phyloP scores from a whole-genome alignment of 1,139 yeast species.

The Petasospora rhodanensis region DNA sequence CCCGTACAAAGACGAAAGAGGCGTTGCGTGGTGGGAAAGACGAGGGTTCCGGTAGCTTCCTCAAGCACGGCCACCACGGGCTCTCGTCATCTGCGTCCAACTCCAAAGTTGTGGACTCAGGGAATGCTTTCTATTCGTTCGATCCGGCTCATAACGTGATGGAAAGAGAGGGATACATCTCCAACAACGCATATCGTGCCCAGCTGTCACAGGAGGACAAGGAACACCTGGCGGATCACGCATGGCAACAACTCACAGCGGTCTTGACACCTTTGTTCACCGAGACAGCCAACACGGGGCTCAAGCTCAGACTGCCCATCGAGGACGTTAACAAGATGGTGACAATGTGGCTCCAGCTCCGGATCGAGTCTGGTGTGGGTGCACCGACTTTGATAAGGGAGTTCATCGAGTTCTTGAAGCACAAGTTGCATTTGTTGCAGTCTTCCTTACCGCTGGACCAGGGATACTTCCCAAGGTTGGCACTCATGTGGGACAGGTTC shows the following conservation, averaged over 20 bases:
- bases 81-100: constrained; percentile 46
- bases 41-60: constrained; percentile 32
- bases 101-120: constrained; percentile 40
- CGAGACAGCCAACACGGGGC: constrained; percentile 1
- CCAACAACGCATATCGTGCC: constrained; percentile 21
- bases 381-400: constrained; percentile 38
- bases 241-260: constrained; percentile 44
- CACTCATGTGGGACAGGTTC: constrained; percentile 50
- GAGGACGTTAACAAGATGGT: constrained; percentile 53
- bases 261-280: constrained; percentile 43
- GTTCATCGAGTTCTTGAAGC: constrained; percentile 41
- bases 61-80: constrained; percentile 32
- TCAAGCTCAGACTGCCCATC: constrained; percentile 41
- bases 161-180: constrained; percentile 25
- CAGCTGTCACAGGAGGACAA: constrained; percentile 36
- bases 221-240: constrained; percentile 41
- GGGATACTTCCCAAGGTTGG: constrained; percentile 5
- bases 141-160: constrained; percentile 35
- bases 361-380: constrained; percentile 36
- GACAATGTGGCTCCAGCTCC: constrained; percentile 39
- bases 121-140: constrained; percentile 42
- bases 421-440: constrained; percentile 41
- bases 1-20: constrained; percentile 24
- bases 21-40: too few relatives aligned
- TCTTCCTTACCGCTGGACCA: constrained; percentile 29